Evolutionary conservation across 371 early-diverging fungal species (phyloP).

Genomic region (Apophysomyces elegans): DNA sequence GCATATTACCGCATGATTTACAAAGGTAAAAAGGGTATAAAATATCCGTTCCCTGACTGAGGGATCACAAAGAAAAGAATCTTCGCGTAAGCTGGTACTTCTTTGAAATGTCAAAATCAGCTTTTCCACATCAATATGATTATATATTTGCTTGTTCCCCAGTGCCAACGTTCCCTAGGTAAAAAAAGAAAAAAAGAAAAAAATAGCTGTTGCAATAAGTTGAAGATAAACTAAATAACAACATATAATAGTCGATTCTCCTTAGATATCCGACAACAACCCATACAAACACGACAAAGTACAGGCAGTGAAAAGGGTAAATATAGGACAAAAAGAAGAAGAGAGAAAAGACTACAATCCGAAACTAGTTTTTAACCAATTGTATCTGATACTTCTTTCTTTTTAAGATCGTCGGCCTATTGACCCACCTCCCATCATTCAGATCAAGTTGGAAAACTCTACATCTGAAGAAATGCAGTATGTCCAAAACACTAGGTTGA

Average conservation of each 20-base stretch:
- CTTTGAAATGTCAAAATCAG: constrained; percentile 4
- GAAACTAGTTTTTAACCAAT: no score
- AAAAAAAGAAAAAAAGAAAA: background rate
- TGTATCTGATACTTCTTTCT: no score
- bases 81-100: background rate
- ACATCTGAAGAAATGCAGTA: constrained; percentile 22
- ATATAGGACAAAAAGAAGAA: background rate
- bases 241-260: constrained; percentile 15
- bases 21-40: constrained; percentile 7
- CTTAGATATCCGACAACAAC: constrained; percentile 24
- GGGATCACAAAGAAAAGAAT: constrained; percentile 1
- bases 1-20: constrained; percentile 1
- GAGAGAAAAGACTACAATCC: no score
- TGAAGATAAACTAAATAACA: background rate
- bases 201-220: background rate
- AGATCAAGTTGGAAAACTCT: constrained; percentile 21
- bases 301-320: constrained; percentile 28
- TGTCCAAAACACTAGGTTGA: background rate
- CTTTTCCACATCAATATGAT: constrained; percentile 16
- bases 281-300: constrained; percentile 26
- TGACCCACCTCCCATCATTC: constrained; percentile 33
- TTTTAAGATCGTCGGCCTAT: constrained; percentile 24
- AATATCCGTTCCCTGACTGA: background rate
- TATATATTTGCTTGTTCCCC: constrained; percentile 20
- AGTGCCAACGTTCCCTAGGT: constrained; percentile 19